Evolutionary conservation across 257 asterid species (phyloP).

Genomic region (Solanum stenotomum): DNA sequence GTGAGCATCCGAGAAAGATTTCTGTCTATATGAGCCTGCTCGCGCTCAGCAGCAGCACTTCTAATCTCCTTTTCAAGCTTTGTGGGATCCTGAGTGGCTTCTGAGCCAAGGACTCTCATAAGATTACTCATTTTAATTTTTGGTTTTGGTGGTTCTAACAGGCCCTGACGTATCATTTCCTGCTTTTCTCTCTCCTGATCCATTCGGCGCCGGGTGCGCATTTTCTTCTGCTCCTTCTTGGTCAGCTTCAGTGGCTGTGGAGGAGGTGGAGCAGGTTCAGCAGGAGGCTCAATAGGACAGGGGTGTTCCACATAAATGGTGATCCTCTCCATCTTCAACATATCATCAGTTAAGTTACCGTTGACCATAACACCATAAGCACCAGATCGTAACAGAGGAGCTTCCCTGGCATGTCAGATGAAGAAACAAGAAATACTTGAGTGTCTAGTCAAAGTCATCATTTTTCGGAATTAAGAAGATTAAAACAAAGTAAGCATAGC

Average conservation of each 20-base stretch:
- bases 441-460: neutral
- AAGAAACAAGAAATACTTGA: neutral
- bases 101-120: conserved; percentile 91
- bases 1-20: conserved; percentile 91
- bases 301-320: conserved; percentile 86
- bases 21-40: conserved; percentile 91
- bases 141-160: conserved; percentile 78
- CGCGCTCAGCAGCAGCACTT: conserved; percentile 98
- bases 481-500: neutral
- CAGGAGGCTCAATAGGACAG: conserved; percentile 88
- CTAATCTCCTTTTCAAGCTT: conserved; percentile 86
- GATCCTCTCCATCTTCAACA: conserved; percentile 60
- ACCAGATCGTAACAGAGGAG: conserved; percentile 53
- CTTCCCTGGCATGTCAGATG: conserved; percentile 50
- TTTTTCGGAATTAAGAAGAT: neutral
- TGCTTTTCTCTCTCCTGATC: conserved; percentile 85
- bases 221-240: conserved; percentile 90
- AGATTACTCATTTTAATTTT: conserved; percentile 97
- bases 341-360: conserved; percentile 32
- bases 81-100: conserved; percentile 98
- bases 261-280: conserved; percentile 83
- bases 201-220: conserved; percentile 77
- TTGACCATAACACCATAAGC: conserved; percentile 38
- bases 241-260: conserved; percentile 95
- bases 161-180: conserved; percentile 91